A percentile compares a stretch with the other conserved stretches of the same genome.
Evolutionary conservation across 1,284 basidiomycete genomes (phyloP).

Genomic region (Dichomitus squalens): DNA sequence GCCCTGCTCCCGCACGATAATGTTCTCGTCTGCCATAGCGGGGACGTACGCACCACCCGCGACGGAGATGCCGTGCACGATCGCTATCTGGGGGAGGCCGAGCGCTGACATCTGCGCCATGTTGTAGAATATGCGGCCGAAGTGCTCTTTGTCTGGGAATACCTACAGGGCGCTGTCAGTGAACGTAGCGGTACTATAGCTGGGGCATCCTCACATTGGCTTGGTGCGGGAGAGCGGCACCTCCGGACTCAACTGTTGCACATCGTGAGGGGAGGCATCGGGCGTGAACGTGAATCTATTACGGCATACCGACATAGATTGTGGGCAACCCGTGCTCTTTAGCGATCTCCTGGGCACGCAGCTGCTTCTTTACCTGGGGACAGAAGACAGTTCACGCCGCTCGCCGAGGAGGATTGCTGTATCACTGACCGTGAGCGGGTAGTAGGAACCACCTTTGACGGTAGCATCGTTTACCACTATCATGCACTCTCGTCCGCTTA

Average conservation of each 20-base stretch:
- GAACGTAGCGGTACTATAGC: not conserved
- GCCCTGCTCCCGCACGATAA: constrained; percentile 93
- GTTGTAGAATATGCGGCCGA: constrained; percentile 96
- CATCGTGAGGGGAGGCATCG: not conserved
- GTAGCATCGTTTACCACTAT: constrained; percentile 93
- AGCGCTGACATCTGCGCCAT: constrained; percentile 95
- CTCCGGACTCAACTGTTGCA: constrained; percentile 84
- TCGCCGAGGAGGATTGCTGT: not conserved
- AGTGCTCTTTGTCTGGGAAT: constrained; percentile 91
- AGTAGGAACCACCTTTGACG: constrained; percentile 92
- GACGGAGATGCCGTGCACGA: constrained; percentile 94
- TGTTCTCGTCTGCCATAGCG: constrained; percentile 95
- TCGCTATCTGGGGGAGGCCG: constrained; percentile 89
- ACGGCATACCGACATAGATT: constrained; percentile 93
- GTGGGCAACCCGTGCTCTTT: constrained; percentile 89
- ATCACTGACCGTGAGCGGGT: constrained; percentile 78
- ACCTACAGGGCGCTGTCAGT: constrained; percentile 39
- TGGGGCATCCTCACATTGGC: constrained; percentile 62
- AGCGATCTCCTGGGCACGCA: constrained; percentile 93
- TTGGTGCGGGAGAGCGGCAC: constrained; percentile 91
- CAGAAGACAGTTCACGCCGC: not conserved
- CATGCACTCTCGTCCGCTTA: constrained; percentile 85
- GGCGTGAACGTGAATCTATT: too few relatives aligned
- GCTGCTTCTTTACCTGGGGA: constrained; percentile 87
- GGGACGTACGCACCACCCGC: constrained; percentile 93